These are phyloP conservation scores for Phanerochaete sordida DNA, from an alignment of 768 basidiomycete species.

Conservation along the genomic window DNA sequence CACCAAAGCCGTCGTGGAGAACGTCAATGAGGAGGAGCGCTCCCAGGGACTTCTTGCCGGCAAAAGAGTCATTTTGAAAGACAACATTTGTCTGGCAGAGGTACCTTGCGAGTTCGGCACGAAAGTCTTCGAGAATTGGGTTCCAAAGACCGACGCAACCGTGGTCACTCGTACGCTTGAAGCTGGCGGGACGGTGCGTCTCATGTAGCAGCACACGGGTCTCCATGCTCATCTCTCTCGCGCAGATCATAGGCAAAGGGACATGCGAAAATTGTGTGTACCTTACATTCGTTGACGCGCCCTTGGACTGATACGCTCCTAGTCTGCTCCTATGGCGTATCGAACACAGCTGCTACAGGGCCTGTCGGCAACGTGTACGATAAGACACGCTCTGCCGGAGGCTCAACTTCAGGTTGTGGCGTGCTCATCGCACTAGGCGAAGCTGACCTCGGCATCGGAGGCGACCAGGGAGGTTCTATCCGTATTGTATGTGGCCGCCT, in stretches of 20 bases:
- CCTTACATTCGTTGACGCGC: neutral
- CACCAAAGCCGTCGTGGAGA: slow-evolving; percentile 31
- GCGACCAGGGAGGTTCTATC: slow-evolving; percentile 45
- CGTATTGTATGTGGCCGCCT: slow-evolving; percentile 22
- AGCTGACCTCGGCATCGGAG: slow-evolving; percentile 44
- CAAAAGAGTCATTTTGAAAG: slow-evolving; percentile 38
- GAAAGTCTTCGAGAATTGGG: slow-evolving; percentile 30
- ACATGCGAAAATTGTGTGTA: slow-evolving; percentile 30
- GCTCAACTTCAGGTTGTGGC: slow-evolving; percentile 42
- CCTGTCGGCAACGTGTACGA: slow-evolving; percentile 43
- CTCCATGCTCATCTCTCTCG: neutral
- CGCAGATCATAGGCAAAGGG: slow-evolving; percentile 33
- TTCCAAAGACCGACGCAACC: slow-evolving; percentile 37
- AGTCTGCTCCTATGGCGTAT: slow-evolving; percentile 34
- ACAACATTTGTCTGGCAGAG: slow-evolving; percentile 27
- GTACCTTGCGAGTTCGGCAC: slow-evolving; percentile 43
- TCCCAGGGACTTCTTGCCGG: slow-evolving; percentile 29
- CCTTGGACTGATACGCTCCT: neutral
- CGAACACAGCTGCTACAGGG: slow-evolving; percentile 34
- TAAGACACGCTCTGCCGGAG: slow-evolving; percentile 38
- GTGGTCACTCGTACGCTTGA: slow-evolving; percentile 42
- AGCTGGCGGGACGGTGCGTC: slow-evolving; percentile 31
- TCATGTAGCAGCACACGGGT: neutral
- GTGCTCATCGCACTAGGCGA: slow-evolving; percentile 36
- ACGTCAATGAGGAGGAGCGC: slow-evolving; percentile 17